A percentile compares a stretch with the other conserved stretches of the same genome.
Evolutionary conservation across 2,329 filamentous ascomycete species (phyloP).

Genomic region (Trichoderma sp.): DNA sequence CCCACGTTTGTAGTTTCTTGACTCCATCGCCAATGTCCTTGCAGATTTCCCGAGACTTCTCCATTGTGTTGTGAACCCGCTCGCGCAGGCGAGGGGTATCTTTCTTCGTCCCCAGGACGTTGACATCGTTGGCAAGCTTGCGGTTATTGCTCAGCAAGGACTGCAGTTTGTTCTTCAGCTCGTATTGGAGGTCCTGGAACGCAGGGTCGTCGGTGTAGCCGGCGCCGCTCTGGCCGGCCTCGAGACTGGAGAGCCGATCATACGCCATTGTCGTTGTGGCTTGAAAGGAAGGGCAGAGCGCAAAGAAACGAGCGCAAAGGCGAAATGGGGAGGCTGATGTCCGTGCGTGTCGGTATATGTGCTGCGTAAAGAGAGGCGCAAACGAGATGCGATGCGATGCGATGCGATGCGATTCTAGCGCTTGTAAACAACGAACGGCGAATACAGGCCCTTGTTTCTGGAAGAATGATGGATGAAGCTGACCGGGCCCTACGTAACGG

Average conservation of each 20-base stretch:
- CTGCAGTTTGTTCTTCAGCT: slow-evolving; percentile 86
- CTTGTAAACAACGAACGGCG: slow-evolving; percentile 13
- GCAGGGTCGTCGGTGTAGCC: slow-evolving; percentile 92
- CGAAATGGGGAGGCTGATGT: not conserved
- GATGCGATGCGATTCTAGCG: slow-evolving; percentile 22
- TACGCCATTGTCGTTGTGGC: slow-evolving; percentile 72
- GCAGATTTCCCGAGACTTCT: slow-evolving; percentile 84
- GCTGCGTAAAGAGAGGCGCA: not conserved
- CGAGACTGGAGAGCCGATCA: slow-evolving; percentile 80
- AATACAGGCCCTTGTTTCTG: slow-evolving; percentile 1
- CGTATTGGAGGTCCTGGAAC: slow-evolving; percentile 79
- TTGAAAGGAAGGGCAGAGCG: not conserved
- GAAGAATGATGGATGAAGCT: slow-evolving; percentile 1
- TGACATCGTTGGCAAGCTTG: slow-evolving; percentile 79
- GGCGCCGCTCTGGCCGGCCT: slow-evolving; percentile 68
- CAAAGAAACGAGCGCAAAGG: not conserved
- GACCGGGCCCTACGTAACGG: slow-evolving; percentile 35
- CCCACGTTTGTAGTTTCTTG: slow-evolving; percentile 88
- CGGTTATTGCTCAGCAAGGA: slow-evolving; percentile 85
- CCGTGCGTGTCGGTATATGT: not conserved
- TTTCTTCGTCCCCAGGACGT: slow-evolving; percentile 82
- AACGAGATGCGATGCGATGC: not conserved
- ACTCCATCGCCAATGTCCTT: slow-evolving; percentile 90
- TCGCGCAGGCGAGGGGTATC: slow-evolving; percentile 91
- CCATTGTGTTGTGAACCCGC: slow-evolving; percentile 81